These are phyloP conservation scores for Termitomyces eurrhizus DNA, from an alignment of 768 basidiomycete species.

Conservation along the genomic window DNA sequence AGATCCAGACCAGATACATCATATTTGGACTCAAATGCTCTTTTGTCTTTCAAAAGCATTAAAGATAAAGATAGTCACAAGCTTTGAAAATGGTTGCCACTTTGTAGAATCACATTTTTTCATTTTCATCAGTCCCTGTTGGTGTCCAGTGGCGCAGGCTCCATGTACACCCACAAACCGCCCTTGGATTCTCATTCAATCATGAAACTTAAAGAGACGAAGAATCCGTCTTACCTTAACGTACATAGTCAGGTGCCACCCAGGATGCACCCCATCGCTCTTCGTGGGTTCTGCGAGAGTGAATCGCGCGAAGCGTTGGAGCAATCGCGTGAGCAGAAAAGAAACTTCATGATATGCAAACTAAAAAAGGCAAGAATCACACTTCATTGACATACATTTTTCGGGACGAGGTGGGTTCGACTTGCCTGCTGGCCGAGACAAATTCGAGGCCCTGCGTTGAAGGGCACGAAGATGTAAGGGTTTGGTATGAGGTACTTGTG, in stretches of 20 bases:
- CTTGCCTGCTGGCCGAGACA: conserved; percentile 47
- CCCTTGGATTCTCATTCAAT: conserved; percentile 17
- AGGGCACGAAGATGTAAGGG: conserved; percentile 54
- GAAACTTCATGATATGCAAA: conserved; percentile 67
- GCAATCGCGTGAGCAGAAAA: conserved; percentile 56
- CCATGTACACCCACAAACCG: conserved; percentile 33
- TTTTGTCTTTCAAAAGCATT: neutral
- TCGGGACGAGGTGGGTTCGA: neutral
- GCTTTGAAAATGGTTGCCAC: neutral
- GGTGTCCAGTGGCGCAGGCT: conserved; percentile 17
- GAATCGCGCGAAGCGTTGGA: conserved; percentile 51
- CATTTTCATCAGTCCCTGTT: neutral
- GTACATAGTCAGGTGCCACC: conserved; percentile 53
- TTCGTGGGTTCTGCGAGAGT: conserved; percentile 40
- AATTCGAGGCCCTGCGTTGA: conserved; percentile 51
- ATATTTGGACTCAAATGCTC: neutral
- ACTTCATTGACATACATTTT: neutral
- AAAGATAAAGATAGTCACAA: neutral
- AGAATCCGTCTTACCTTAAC: conserved; percentile 28
- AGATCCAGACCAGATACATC: no score
- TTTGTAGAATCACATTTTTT: neutral
- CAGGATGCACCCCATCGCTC: conserved; percentile 42
- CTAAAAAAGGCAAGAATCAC: conserved; percentile 23
- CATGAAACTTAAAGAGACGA: neutral
- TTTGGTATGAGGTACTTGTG: conserved; percentile 52